Evolutionary conservation across 352 stramenopile genomes (phyloP), one percentile per base, ranked within the genome.

Genomic region (Plasmopara halstedii): DNA sequence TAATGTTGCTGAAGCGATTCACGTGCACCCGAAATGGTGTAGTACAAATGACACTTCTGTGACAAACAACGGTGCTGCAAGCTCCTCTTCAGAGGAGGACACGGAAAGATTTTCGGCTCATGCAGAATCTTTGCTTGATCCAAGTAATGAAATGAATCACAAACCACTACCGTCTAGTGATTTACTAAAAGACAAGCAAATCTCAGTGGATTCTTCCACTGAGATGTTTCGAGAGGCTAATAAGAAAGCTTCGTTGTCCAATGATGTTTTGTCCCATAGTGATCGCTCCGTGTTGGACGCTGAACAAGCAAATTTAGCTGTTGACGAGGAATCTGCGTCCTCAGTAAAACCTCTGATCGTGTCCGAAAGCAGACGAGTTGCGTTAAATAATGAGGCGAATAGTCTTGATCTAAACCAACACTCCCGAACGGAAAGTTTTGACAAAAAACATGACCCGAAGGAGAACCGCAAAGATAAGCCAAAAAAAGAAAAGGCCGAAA

Each of bases 381-480:
- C 10, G 22, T 19, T 26, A 20, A 53, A 25, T 23, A 27, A 19
- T 33, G 18, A 37, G 9, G 32, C 29, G 20, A 33, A 53, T 6
- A 18, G 4, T 19, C 18, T 25, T 37, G 21, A 8, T 20, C 6
- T 9, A 8, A 4, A 15, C 42, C 44, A 49, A 8, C 14, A 29
- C 18, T 8, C 26, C 3, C 47, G 52, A 42, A 13, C 33, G 29
- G 14, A 21, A 21, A 31, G 21, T 22, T 27, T 31, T n/a, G 58
- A 62, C 8, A 76, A 69, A 35, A 78, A 77, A 23, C 37, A 58
- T 9, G 35, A 26, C 33, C 20, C 19, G 1, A 81, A 73, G 31
- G 65, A 76, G n/a, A 33, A 56, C 7, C 64, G 65, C 29, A 83
- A 81, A 34, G 71, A 88, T 11, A 84, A 82, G 21, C 34, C 52